Evolutionary conservation across 2,329 filamentous ascomycete species (phyloP).

Genomic region (Hypoxylon sp.): DNA sequence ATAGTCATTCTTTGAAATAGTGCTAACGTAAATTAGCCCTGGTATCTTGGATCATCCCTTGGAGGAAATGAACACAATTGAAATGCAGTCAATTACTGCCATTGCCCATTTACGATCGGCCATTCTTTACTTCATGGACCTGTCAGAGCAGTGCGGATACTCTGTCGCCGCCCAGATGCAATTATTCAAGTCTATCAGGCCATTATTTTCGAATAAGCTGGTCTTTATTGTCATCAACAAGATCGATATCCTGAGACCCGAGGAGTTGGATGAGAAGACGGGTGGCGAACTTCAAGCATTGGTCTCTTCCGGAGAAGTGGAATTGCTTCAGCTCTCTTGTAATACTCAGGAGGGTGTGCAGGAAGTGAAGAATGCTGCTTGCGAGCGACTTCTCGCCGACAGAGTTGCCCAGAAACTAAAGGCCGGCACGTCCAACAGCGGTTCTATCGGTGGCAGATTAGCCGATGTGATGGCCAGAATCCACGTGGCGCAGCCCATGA

Average conservation of each 20-base stretch:
- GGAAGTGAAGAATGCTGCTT: constrained; percentile 93
- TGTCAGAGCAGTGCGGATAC: constrained; percentile 79
- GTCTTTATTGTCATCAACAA: constrained; percentile 99
- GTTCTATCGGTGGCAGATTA: constrained; percentile 83
- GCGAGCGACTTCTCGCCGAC: constrained; percentile 92
- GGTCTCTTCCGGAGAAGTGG: constrained; percentile 88
- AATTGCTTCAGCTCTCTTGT: constrained; percentile 93
- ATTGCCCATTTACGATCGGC: constrained; percentile 96
- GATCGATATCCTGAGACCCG: constrained; percentile 90
- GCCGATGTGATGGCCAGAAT: constrained; percentile 94
- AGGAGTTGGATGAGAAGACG: constrained; percentile 85
- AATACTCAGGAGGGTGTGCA: constrained; percentile 95
- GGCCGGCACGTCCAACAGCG: constrained; percentile 84
- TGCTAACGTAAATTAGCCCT: constrained; percentile 37
- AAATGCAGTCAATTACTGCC: constrained; percentile 98
- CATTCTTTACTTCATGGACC: constrained; percentile 98
- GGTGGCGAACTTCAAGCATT: constrained; percentile 84
- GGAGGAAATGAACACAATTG: constrained; percentile 99
- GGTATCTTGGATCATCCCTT: constrained; percentile 97
- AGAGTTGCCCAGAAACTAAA: constrained; percentile 96
- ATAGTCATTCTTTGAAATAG: not conserved
- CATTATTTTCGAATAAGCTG: constrained; percentile 96
- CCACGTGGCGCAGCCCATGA: constrained; percentile 95
- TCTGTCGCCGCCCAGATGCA: constrained; percentile 92
- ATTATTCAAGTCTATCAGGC: constrained; percentile 96